Base-by-base conservation (phyloP, 768 basidiomycete genomes). In the Termitomyces sp. region DNA sequence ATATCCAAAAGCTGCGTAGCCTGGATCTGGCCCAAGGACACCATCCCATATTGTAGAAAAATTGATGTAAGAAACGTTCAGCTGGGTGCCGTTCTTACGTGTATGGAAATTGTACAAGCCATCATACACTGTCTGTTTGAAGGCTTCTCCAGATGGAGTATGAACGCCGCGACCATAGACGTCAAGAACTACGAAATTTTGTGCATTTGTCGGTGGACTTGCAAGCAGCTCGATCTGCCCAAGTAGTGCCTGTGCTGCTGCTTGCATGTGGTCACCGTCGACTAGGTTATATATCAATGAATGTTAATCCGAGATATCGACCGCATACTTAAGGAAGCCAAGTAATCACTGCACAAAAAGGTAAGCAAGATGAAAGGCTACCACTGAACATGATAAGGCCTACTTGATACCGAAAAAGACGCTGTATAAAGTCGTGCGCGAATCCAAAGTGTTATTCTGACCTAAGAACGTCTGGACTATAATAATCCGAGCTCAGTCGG, bases 331-430 rank as follows among this genome's bases (percentile, higher is more conserved):
- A 73, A 68, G 0, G 80, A 77, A 33, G 77, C 77, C 18, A 68
- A 64, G 66, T 73, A 78, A 57, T 81, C 78, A 55, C 79, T 80
- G 58, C 28, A 33, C 14, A 46, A 7, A 20, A 20, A 28, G 35
- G 36, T 45, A 2, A 58, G 49, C 8, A 14, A 18, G 13, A 22
- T 14, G 12, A 16, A 24, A 35, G 33, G 24, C n/a, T 22, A 10
- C 18, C 12, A 47, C 12, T 48, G 30, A 28, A 51, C 24, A 14
- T 22, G 4, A 16, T 13, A 12, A 18, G 18, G 61, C 77, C 54
- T 55, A 80, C 79, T 81, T 83, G 56, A 82, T 83, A 10, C 81
- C 82, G 58, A 83, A 82, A 64, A 83, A 83, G 9, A 80, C 63
- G 1, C 74, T 73, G 54, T 81, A 83, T 7, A 83, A 67, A 3